These are phyloP conservation scores for Ustulina deusta DNA, from an alignment of 2,329 filamentous ascomycete genomes.

Conservation along the genomic window DNA sequence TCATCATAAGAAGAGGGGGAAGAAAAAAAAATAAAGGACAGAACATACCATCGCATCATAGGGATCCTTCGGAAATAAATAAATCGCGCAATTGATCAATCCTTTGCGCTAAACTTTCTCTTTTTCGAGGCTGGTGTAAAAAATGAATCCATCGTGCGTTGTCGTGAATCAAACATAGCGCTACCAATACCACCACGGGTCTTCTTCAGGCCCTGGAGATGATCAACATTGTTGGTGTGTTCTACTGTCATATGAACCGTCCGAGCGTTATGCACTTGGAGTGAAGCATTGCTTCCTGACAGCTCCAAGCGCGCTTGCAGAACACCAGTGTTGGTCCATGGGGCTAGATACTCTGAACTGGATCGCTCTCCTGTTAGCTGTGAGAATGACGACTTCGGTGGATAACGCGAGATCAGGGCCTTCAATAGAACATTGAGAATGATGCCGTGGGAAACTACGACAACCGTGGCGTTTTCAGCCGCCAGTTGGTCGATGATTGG, in stretches of 20 bases:
- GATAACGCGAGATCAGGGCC: conserved; percentile 68
- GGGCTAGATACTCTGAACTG: conserved; percentile 46
- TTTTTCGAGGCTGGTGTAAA: conserved; percentile 68
- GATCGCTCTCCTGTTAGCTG: conserved; percentile 20
- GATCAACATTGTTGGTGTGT: conserved; percentile 75
- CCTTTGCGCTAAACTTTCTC: conserved; percentile 54
- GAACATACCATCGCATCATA: conserved; percentile 55
- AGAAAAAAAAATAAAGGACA: conserved; percentile 34
- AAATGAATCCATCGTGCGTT: conserved; percentile 81
- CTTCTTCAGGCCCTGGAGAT: conserved; percentile 80
- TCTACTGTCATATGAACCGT: conserved; percentile 60
- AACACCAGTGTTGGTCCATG: conserved; percentile 65
- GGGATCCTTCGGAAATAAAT: not conserved
- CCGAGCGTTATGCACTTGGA: conserved; percentile 41
- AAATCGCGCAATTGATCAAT: conserved; percentile 29
- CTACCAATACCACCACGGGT: conserved; percentile 87
- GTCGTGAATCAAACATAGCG: conserved; percentile 77
- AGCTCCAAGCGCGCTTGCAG: conserved; percentile 45
- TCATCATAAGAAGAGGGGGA: conserved; percentile 75
- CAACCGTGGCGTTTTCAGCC: conserved; percentile 59
- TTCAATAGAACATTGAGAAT: conserved; percentile 78
- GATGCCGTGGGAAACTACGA: conserved; percentile 85
- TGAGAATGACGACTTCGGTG: conserved; percentile 32
- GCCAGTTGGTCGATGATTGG: conserved; percentile 61
- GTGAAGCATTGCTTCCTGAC: conserved; percentile 5